Base-by-base conservation (phyloP, 1,139 yeast genomes). In the Saccharomyces uvarum region DNA sequence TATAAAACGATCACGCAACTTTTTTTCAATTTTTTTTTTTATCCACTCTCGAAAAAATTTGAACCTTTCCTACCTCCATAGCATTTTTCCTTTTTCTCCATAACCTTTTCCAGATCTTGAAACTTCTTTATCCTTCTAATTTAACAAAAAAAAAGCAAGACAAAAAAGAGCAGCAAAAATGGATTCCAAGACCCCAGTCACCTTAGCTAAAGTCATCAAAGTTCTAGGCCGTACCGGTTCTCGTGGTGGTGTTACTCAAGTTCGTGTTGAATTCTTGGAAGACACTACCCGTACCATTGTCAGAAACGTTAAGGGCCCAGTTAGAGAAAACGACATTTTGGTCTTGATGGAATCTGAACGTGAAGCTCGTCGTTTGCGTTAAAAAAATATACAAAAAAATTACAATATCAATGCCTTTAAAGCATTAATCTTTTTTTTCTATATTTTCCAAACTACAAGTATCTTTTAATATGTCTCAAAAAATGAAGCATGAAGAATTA, bases 221-320 rank as follows among this genome's bases (percentile, higher is more conserved):
- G 98, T 93, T 79, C 86, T 93, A 79, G 98, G 98, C 78, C 90
- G 98, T 83, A 91, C 98, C 85, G 98, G 97, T 77, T 91, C 97
- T 77, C 91, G 98, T 84, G 99, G 99, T 86, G 98, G 97, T 86
- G 99, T 93, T 80, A 93, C 98, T 80, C 99, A 93, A 82, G 98
- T 93, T 78, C 91, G 99, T 81, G 98, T 93, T 74, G 98, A 93
- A 81, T 93, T 93, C 87, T 84, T 93, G 78, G 98, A 91, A 78
- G 98, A 93, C 77, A 81, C 95, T 73, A 82, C 96, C 78, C 90
- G 98, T 86, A 88, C 97, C 75, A 91, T 93, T 75, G 97, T 93
- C 83, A 90, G 99, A 87, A 93, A 93, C 85, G 99, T 93, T 79
- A 93, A 86, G 70, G 99, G 99, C 74, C 97, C 99, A 78, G 98